Conservation (phyloP, 768 basidiomycete genomes). For the Inosperma sp. region DNA sequence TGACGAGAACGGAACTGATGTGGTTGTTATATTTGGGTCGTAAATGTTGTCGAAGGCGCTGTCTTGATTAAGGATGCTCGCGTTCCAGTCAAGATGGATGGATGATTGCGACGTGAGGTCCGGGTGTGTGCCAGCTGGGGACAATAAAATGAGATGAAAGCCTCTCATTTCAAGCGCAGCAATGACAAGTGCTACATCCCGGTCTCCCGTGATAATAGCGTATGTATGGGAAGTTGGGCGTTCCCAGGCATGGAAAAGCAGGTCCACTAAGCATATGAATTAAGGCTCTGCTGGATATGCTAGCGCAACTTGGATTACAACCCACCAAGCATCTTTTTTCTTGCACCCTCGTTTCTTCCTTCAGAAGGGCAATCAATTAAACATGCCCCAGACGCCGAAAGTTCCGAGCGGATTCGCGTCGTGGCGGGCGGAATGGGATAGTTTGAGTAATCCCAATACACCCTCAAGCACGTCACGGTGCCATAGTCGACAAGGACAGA, state of each 20-base stretch:
- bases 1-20: too few relatives aligned
- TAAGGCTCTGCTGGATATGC: too few relatives aligned
- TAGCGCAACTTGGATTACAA: too few relatives aligned
- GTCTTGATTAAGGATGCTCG: constrained; percentile 7
- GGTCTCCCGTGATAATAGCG: constrained; percentile 61
- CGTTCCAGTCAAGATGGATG: constrained; percentile 41
- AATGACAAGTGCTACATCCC: constrained; percentile 61
- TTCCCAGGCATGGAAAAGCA: constrained; percentile 63
- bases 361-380: constrained; percentile 30
- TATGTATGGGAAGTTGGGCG: constrained; percentile 45
- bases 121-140: constrained; percentile 32
- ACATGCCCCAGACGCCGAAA: constrained; percentile 30
- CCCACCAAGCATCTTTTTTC: constrained; percentile 30
- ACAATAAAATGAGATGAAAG: constrained; percentile 50
- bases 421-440: constrained; percentile 6
- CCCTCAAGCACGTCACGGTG: constrained; percentile 20
- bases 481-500: constrained; percentile 18
- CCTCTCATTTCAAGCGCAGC: constrained; percentile 51
- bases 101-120: constrained; percentile 55
- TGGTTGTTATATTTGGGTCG: not conserved
- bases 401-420: constrained; percentile 22
- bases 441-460: constrained; percentile 22
- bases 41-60: not conserved
- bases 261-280: constrained; percentile 46
- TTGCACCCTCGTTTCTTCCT: constrained; percentile 25